These are phyloP conservation scores for Phoma sp. DNA, from an alignment of 2,329 filamentous ascomycete species.

Conservation along the genomic window DNA sequence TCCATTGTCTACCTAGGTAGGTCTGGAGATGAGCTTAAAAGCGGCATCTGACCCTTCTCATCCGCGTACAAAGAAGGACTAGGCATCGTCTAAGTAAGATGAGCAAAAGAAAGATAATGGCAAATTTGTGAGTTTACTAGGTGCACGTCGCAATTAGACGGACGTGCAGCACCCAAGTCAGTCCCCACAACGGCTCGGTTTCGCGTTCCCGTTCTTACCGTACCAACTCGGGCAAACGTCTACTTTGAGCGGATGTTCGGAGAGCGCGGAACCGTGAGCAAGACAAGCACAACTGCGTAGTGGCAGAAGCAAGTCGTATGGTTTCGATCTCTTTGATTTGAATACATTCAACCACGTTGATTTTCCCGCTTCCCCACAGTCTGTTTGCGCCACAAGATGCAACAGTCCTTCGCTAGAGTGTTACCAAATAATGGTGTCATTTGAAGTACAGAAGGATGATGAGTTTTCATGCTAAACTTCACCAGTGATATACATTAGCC, in stretches of 20 bases:
- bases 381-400: not conserved
- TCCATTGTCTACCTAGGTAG: not conserved
- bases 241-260: slow-evolving; percentile 4
- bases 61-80: not conserved
- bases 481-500: not conserved
- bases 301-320: too few species aligned
- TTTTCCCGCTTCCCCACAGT: not conserved
- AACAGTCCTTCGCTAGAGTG: not conserved
- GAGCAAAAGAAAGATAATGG: not conserved
- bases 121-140: not conserved
- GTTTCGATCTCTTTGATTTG: not conserved
- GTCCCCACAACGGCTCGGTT: slow-evolving; percentile 8
- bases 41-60: not conserved
- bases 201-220: not conserved
- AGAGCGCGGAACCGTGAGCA: not conserved
- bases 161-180: slow-evolving; percentile 5
- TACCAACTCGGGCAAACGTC: slow-evolving; percentile 6
- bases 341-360: not conserved
- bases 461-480: not conserved
- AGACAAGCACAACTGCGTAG: not conserved
- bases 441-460: not conserved
- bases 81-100: not conserved
- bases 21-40: not conserved
- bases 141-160: not conserved
- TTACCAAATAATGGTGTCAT: slow-evolving; percentile 11